Conservation (phyloP, 2,329 filamentous ascomycete genomes). For the Chaetomium olivaceum region DNA sequence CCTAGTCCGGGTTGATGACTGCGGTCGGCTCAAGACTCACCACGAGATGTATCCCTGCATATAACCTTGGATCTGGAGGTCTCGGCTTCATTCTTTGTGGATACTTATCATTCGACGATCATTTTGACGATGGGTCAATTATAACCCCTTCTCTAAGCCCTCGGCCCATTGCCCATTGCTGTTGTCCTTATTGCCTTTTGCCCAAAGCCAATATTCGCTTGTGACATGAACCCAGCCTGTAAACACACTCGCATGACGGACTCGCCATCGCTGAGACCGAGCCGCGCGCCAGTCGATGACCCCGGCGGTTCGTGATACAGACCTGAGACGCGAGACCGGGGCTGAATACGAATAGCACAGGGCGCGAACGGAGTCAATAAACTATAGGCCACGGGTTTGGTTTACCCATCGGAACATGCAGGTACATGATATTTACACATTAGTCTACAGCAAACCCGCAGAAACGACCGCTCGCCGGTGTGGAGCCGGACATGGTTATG, state of each 20-base stretch:
- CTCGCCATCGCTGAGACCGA: not conserved
- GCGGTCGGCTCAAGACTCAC: not conserved
- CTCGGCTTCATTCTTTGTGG: not conserved
- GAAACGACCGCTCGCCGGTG: not conserved
- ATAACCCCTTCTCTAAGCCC: not conserved
- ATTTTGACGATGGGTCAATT: not conserved
- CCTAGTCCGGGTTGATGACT: not conserved
- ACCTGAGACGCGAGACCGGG: conserved; percentile 10
- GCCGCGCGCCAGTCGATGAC: conserved; percentile 7
- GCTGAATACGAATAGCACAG: not conserved
- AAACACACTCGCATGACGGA: not conserved
- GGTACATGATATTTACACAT: not conserved
- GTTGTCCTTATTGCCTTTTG: not conserved
- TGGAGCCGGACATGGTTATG: not conserved
- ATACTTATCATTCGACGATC: not conserved
- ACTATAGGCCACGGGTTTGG: not conserved
- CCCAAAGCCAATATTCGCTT: not conserved
- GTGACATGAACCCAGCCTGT: not conserved
- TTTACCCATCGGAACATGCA: not conserved
- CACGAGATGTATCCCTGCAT: not conserved
- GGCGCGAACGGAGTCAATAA: not conserved
- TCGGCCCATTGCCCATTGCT: not conserved
- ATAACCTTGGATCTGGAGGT: not conserved
- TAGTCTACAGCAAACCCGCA: not conserved
- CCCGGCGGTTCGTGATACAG: conserved; percentile 6